Conservation (phyloP, 495 filamentous ascomycete species). For the Chaetomidium leptoderma region DNA sequence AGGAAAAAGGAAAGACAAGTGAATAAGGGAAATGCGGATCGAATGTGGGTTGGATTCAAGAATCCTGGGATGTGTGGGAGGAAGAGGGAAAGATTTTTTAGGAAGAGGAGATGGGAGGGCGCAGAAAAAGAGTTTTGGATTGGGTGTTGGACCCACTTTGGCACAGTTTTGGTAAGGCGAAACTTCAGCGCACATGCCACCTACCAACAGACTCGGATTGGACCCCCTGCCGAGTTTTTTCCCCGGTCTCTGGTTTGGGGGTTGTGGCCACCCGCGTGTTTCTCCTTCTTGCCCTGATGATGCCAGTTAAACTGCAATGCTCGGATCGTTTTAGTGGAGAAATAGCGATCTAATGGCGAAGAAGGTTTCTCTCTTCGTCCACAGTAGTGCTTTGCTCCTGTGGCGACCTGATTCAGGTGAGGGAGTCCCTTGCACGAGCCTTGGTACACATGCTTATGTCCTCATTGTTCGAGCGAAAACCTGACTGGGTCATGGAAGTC, state of each 20-base stretch:
- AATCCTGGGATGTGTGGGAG: slow-evolving; percentile 29
- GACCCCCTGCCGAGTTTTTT: slow-evolving; percentile 16
- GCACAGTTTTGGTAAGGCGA: slow-evolving; percentile 34
- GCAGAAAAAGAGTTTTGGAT: slow-evolving; percentile 35
- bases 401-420: neutral
- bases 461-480: neutral
- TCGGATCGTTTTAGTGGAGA: neutral
- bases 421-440: too few relatives aligned
- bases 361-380: neutral
- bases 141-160: slow-evolving; percentile 28
- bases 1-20: slow-evolving; percentile 38
- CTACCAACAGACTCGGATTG: too few relatives aligned
- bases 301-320: neutral
- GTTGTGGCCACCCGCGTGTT: slow-evolving; percentile 14
- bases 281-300: neutral
- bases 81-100: slow-evolving; percentile 28
- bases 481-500: neutral
- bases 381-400: neutral
- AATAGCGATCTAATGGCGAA: slow-evolving; percentile 6
- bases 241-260: slow-evolving; percentile 4
- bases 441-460: too few relatives aligned
- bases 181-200: slow-evolving; percentile 19
- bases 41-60: slow-evolving; percentile 34
- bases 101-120: slow-evolving; percentile 28
- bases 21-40: slow-evolving; percentile 24